Percentiles rank a stretch among this genome's conserved stretches.
phyloP scores from a whole-genome alignment of 139 green algal genomes.

The Parachlorella kessleri region DNA sequence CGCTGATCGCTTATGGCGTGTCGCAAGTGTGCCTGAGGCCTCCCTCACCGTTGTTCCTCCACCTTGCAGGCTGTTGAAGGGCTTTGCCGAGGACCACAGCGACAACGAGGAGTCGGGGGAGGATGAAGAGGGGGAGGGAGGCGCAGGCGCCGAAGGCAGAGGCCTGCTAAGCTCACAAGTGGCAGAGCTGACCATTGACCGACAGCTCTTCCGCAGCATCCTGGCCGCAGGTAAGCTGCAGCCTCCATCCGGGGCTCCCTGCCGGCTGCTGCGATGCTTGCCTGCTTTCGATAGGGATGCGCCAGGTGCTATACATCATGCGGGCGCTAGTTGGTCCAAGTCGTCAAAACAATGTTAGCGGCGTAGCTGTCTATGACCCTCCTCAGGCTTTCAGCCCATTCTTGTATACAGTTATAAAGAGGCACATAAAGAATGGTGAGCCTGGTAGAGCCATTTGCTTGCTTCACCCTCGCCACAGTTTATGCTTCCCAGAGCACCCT shows the following conservation, averaged over 20 bases:
- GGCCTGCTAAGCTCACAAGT: constrained; percentile 12
- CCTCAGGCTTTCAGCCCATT: too few relatives aligned
- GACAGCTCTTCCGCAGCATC: constrained; percentile 18
- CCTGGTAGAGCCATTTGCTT: neutral
- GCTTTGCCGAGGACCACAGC: neutral
- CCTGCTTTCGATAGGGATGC: neutral
- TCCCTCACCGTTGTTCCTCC: neutral
- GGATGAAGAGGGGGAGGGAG: neutral
- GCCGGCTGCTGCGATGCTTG: too few relatives aligned
- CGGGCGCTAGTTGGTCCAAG: too few relatives aligned
- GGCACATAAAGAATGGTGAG: neutral
- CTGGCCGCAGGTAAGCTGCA: neutral
- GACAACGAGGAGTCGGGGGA: constrained; percentile 1
- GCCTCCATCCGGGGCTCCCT: too few relatives aligned
- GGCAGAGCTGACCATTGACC: constrained; percentile 32
- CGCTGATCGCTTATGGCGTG: too few relatives aligned
- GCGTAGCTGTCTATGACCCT: too few relatives aligned
- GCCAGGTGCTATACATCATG: neutral
- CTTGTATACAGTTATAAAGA: too few relatives aligned
- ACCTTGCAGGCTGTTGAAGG: constrained; percentile 25
- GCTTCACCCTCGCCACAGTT: neutral
- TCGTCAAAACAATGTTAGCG: too few relatives aligned
- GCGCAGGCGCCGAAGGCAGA: neutral
- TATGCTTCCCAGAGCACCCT: neutral
- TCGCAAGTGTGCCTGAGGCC: too few relatives aligned